A percentile compares a stretch with the other conserved stretches of the same genome.
Conservation (phyloP, 2,329 filamentous ascomycete species). For the Colletotrichum godetiae region DNA sequence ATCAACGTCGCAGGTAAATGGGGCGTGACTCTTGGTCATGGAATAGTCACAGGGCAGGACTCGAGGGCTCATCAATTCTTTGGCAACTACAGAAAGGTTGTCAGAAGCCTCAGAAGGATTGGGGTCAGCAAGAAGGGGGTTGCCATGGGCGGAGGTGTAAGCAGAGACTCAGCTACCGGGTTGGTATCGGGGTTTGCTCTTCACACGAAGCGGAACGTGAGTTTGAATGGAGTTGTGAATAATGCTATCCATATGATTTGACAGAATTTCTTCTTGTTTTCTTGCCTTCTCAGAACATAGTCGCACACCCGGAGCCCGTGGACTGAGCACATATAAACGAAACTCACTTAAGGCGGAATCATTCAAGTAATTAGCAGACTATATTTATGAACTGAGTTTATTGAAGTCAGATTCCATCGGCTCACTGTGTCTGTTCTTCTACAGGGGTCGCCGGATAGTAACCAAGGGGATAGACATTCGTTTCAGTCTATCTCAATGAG, state of each 20-base stretch:
- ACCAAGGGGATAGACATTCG: too few relatives aligned
- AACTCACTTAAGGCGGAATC: neutral
- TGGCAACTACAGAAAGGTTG: slow-evolving; percentile 60
- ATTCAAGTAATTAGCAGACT: neutral
- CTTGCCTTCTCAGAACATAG: neutral
- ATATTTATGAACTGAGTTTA: neutral
- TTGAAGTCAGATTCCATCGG: neutral
- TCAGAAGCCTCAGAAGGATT: slow-evolving; percentile 48
- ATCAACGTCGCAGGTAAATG: slow-evolving; percentile 58
- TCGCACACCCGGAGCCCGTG: neutral
- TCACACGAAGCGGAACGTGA: neutral
- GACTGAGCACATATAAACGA: neutral
- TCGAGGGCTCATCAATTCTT: slow-evolving; percentile 65
- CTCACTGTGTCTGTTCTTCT: neutral
- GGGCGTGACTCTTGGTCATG: slow-evolving; percentile 71
- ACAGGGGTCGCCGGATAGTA: too few relatives aligned
- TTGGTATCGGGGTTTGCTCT: slow-evolving; percentile 49
- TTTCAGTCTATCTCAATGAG: too few relatives aligned
- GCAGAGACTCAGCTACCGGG: slow-evolving; percentile 51
- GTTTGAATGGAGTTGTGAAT: neutral
- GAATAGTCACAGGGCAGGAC: slow-evolving; percentile 53
- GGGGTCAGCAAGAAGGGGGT: slow-evolving; percentile 51
- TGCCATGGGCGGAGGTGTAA: slow-evolving; percentile 55
- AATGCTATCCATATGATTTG: neutral
- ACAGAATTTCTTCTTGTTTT: neutral